These are phyloP conservation scores for Hapsidospora chrysogenum DNA, from an alignment of 495 filamentous ascomycete genomes.

Conservation along the genomic window DNA sequence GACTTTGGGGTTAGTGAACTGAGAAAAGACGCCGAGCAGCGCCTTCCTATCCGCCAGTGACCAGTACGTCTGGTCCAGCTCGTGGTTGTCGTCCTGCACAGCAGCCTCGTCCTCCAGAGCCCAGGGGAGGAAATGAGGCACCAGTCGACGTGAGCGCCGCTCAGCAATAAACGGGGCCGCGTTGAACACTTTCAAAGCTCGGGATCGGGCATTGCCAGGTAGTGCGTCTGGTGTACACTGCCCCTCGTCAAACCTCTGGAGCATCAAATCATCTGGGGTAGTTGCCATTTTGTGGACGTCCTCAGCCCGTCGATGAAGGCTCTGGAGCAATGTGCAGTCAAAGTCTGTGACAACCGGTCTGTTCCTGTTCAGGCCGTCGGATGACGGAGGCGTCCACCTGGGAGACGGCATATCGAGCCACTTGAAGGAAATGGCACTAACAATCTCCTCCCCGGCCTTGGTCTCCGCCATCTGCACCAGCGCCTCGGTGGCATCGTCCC, in stretches of 20 bases:
- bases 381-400: slow-evolving; percentile 18
- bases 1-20: slow-evolving; percentile 70
- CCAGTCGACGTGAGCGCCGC: slow-evolving; percentile 64
- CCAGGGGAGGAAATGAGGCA: slow-evolving; percentile 78
- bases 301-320: slow-evolving; percentile 30
- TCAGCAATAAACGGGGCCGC: slow-evolving; percentile 63
- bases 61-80: slow-evolving; percentile 15
- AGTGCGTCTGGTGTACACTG: slow-evolving; percentile 23
- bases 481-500: slow-evolving; percentile 64
- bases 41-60: slow-evolving; percentile 51
- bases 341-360: slow-evolving; percentile 42
- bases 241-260: slow-evolving; percentile 27
- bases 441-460: slow-evolving; percentile 50
- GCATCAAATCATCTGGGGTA: slow-evolving; percentile 28
- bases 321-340: slow-evolving; percentile 60
- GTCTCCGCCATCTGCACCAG: slow-evolving; percentile 59
- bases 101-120: slow-evolving; percentile 31
- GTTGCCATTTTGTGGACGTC: slow-evolving; percentile 19
- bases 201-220: slow-evolving; percentile 38
- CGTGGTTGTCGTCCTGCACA: slow-evolving; percentile 19
- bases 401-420: slow-evolving; percentile 55
- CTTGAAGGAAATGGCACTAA: slow-evolving; percentile 56
- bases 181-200: slow-evolving; percentile 66
- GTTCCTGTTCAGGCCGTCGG: slow-evolving; percentile 3
- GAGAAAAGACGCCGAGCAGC: slow-evolving; percentile 64